Base-by-base conservation (phyloP, 352 stramenopile species). In the Globisporangium solare region DNA sequence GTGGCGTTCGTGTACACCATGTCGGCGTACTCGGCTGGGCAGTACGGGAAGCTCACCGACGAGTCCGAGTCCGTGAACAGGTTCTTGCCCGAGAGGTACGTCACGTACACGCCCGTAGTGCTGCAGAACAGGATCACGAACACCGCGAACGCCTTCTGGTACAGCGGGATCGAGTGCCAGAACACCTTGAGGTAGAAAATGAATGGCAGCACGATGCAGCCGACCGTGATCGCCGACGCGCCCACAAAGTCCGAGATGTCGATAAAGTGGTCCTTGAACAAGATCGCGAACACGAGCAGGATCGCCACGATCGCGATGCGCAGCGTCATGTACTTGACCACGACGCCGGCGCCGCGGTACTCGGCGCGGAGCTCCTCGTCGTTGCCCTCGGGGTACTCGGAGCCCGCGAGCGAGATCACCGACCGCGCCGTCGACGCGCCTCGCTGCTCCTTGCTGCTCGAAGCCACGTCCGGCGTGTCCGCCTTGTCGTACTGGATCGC, bases 1-100 rank as follows among this genome's bases (percentile, higher is more conserved):
- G 65, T 72, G 15, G 46, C 18, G 53, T 72, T 72, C 47, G 65
- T 72, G 58, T 67, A 72, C 40, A 72, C 65, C 5, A 69, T 31
- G 24, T 65, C 42, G 37, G 57, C 48, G 52, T 61, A 71, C 45
- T 71, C 56, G 41, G 42, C 64, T 0, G 64, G 64, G 40, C 64
- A 71, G 61, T 60, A 69, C 27, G 41, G 64, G 64, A 69, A 68
- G 15, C 20, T 20, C 1, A 43, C 54, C 37, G 58, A 49, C 6
- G 41, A 27, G 7, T 18, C n/a, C 11, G 31, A 31, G 22, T 51
- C 40, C 31, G 65, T 64, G 53, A 72, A 72, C 22, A 72, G 47
- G 8, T 37, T 48, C 57, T 70, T 70, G 56, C 61, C 65, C 18
- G 65, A 66, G 18, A 61, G 31, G 59, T 70, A 70, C 56, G 61